phyloP scores from a whole-genome alignment of 1,284 basidiomycete species.

The Peniophora sp. region DNA sequence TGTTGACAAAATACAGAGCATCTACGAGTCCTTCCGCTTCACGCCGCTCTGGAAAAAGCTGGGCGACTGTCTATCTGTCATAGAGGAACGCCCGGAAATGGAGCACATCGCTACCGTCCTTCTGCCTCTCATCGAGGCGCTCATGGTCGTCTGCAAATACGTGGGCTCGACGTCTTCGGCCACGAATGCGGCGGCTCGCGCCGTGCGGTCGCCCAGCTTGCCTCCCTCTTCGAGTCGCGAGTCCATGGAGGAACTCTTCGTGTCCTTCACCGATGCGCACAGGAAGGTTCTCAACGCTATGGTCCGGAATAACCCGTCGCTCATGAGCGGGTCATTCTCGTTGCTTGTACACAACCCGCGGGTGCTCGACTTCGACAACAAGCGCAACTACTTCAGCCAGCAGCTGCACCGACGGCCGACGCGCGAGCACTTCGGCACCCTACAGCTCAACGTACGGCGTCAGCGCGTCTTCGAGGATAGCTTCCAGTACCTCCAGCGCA shows the following conservation, averaged over 20 bases:
- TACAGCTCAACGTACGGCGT: slow-evolving; percentile 90
- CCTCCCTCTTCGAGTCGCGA: slow-evolving; percentile 62
- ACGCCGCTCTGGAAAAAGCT: slow-evolving; percentile 80
- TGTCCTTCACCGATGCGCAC: slow-evolving; percentile 91
- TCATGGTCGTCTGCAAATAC: slow-evolving; percentile 99
- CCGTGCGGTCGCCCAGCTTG: slow-evolving; percentile 50
- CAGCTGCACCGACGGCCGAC: slow-evolving; percentile 86
- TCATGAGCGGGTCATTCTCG: slow-evolving; percentile 98
- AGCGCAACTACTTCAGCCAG: slow-evolving; percentile 97
- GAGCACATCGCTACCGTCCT: slow-evolving; percentile 88
- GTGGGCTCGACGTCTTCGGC: slow-evolving; percentile 51
- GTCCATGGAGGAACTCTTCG: slow-evolving; percentile 83
- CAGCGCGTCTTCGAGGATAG: slow-evolving; percentile 97
- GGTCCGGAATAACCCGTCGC: slow-evolving; percentile 95
- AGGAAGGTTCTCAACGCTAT: slow-evolving; percentile 94
- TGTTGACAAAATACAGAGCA: slow-evolving; percentile 73
- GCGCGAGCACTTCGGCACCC: slow-evolving; percentile 74
- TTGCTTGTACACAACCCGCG: slow-evolving; percentile 93
- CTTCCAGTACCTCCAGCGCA: slow-evolving; percentile 85
- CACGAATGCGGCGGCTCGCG: slow-evolving; percentile 34
- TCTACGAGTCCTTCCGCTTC: slow-evolving; percentile 87
- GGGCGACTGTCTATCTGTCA: slow-evolving; percentile 75
- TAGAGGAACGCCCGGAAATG: slow-evolving; percentile 74
- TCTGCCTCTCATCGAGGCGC: slow-evolving; percentile 84
- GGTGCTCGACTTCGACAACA: slow-evolving; percentile 99